These are phyloP conservation scores for Dryadomyces quercivorus DNA, from an alignment of 2,329 filamentous ascomycete species.

Conservation along the genomic window DNA sequence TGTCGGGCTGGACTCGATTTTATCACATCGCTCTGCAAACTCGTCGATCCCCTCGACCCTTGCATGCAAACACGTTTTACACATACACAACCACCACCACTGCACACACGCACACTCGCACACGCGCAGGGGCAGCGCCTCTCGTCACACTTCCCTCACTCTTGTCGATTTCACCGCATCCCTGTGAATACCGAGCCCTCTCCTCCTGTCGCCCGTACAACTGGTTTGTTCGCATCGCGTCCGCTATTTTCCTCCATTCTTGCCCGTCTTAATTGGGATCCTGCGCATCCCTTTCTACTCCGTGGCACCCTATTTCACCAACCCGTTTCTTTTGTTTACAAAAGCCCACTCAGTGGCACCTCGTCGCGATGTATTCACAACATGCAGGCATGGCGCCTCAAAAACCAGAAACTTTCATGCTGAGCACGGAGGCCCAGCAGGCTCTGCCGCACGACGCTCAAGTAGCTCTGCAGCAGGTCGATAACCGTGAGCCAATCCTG, in stretches of 20 bases:
- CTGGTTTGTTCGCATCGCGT: slow-evolving; percentile 1
- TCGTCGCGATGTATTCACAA: slow-evolving; percentile 60
- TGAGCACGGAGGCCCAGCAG: slow-evolving; percentile 94
- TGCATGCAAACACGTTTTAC: slow-evolving; percentile 1
- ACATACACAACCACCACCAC: not conserved
- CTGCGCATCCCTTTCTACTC: not conserved
- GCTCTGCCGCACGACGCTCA: slow-evolving; percentile 92
- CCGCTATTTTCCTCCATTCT: not conserved
- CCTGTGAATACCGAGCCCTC: not conserved
- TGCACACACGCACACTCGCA: not conserved
- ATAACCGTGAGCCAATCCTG: slow-evolving; percentile 60
- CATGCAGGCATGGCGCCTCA: slow-evolving; percentile 83
- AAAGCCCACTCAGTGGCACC: slow-evolving; percentile 1
- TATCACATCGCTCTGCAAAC: slow-evolving; percentile 1
- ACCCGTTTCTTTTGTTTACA: not conserved
- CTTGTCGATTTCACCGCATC: not conserved
- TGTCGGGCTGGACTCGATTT: slow-evolving; percentile 22
- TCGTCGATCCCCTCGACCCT: not conserved
- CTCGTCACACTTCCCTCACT: not conserved
- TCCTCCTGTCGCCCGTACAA: not conserved
- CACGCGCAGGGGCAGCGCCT: slow-evolving; percentile 12
- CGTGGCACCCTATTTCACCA: not conserved
- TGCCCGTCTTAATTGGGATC: not conserved
- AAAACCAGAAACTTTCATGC: slow-evolving; percentile 97
- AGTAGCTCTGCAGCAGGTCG: slow-evolving; percentile 94